phyloP scores from a whole-genome alignment of 805 yeast species.

The Candida nemodendra region DNA sequence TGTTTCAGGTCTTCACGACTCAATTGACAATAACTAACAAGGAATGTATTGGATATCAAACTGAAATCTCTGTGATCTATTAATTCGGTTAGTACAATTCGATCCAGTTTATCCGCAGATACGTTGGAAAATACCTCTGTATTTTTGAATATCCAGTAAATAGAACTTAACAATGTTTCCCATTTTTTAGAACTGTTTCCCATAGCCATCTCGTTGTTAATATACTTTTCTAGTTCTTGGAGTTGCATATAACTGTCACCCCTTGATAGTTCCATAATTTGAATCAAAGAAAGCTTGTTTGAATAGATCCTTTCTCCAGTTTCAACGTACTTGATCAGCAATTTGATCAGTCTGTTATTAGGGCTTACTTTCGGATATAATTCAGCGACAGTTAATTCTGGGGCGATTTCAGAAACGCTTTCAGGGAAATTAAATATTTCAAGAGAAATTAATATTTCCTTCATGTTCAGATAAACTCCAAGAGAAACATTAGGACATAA shows the following conservation, averaged over 20 bases:
- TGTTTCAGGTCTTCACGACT: slow-evolving; percentile 8
- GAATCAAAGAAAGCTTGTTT: slow-evolving; percentile 26
- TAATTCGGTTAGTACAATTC: slow-evolving; percentile 21
- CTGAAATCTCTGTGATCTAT: slow-evolving; percentile 22
- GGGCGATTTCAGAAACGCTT: background rate
- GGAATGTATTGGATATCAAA: slow-evolving; percentile 16
- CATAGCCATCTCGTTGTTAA: slow-evolving; percentile 24
- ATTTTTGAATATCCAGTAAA: slow-evolving; percentile 27
- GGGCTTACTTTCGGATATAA: slow-evolving; percentile 10
- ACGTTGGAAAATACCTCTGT: slow-evolving; percentile 28
- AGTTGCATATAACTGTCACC: slow-evolving; percentile 19
- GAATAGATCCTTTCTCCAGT: slow-evolving; percentile 29
- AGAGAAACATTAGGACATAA: slow-evolving; percentile 26
- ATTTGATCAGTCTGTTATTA: slow-evolving; percentile 14
- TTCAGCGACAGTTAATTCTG: slow-evolving; percentile 1
- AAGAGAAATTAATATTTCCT: slow-evolving; percentile 25
- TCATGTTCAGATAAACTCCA: slow-evolving; percentile 24
- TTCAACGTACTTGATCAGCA: slow-evolving; percentile 23
- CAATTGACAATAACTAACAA: slow-evolving; percentile 21
- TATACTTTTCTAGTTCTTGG: slow-evolving; percentile 24
- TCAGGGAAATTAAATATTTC: slow-evolving; percentile 11
- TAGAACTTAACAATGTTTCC: slow-evolving; percentile 27
- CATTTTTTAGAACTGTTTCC: slow-evolving; percentile 22
- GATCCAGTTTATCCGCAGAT: slow-evolving; percentile 18
- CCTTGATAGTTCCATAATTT: slow-evolving; percentile 23